Evolutionary conservation across 2,329 filamentous ascomycete genomes (phyloP), one percentile per base, ranked within the genome.

Genomic region (Aspergillus quadricinctus): DNA sequence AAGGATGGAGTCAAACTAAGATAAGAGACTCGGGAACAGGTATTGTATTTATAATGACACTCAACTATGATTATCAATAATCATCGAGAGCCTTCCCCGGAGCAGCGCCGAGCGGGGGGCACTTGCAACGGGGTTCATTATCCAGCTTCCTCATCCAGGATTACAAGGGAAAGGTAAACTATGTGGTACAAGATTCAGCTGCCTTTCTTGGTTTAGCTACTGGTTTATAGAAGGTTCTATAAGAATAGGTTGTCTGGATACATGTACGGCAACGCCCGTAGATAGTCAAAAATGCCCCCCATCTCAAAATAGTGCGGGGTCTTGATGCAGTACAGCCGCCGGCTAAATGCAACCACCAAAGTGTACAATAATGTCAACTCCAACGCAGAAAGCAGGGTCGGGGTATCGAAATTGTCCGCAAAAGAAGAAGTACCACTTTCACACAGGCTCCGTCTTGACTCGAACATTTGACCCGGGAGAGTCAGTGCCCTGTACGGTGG

Each of bases 401-500:
- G 28, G 5, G 4, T 35, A 17, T 17, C 14, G 41, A 19, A 46
- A 19, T 35, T n/a, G n/a, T 37, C 40, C 50, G 46, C 45, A 11
- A 57, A 48, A 41, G 17, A 52, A 48, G n/a, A 50, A 25, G 53
- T 53, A 46, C 17, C 43, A 51, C 28, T 59, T 48, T 66, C 60
- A 72, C 43, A 65, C 60, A 31, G 68, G 66, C 56, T 77, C 74
- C 25, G 65, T 72, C 63, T 77, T 77, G 55, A 77, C 68, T 55
- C 75, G 73, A 27, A 69, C 68, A 49, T 73, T 72, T 35, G 68
- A 66, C 28, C 68, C 66, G 6, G 72, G 68, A 50, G 72, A 73
- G 46, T 75, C 72, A 35, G 57, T 65, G 6, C 69, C 68, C 68
- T 74, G 53, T 10, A 45, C 6, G n/a, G 11, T 10, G 31, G 21